These are phyloP conservation scores for Trametes cubensis DNA, from an alignment of 768 basidiomycete species.

Conservation along the genomic window DNA sequence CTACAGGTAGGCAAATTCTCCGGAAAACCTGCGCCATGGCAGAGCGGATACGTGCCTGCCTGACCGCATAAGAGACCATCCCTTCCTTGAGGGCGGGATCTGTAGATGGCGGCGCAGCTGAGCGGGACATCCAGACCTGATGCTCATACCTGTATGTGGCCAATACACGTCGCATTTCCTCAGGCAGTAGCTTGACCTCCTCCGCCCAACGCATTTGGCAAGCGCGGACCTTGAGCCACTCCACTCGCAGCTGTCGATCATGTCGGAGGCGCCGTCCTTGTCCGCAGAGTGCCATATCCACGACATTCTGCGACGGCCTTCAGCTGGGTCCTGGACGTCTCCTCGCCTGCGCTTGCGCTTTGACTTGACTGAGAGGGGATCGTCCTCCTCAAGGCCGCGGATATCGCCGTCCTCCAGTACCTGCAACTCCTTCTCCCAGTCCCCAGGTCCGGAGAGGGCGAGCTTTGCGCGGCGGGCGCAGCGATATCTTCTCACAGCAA, in stretches of 20 bases:
- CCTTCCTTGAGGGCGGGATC: too few species aligned
- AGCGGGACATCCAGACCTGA: too few species aligned
- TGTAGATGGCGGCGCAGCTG: too few species aligned
- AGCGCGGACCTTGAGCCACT: constrained; percentile 21
- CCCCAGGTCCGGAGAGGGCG: neutral
- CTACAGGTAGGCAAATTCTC: too few species aligned
- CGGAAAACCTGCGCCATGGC: too few species aligned
- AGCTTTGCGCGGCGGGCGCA: neutral
- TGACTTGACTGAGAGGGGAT: too few species aligned
- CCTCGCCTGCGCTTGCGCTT: too few species aligned
- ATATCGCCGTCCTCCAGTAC: constrained; percentile 11
- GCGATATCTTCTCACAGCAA: constrained; percentile 3
- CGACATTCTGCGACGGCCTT: constrained; percentile 17
- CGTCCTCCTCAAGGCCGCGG: neutral
- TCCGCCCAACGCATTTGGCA: constrained; percentile 22
- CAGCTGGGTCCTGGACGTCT: neutral
- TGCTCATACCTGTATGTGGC: neutral
- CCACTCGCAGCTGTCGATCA: constrained; percentile 5
- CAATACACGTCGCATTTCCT: constrained; percentile 26
- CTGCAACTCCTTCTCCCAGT: constrained; percentile 7
- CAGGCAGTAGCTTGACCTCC: constrained; percentile 22
- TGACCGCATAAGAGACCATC: too few species aligned
- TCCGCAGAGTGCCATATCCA: constrained; percentile 20
- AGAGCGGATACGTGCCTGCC: too few species aligned
- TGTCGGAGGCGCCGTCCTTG: neutral